A percentile compares a stretch with the other conserved stretches of the same genome.
phyloP scores from a whole-genome alignment of 2,329 filamentous ascomycete species.

The Fusarium liriodendri region DNA sequence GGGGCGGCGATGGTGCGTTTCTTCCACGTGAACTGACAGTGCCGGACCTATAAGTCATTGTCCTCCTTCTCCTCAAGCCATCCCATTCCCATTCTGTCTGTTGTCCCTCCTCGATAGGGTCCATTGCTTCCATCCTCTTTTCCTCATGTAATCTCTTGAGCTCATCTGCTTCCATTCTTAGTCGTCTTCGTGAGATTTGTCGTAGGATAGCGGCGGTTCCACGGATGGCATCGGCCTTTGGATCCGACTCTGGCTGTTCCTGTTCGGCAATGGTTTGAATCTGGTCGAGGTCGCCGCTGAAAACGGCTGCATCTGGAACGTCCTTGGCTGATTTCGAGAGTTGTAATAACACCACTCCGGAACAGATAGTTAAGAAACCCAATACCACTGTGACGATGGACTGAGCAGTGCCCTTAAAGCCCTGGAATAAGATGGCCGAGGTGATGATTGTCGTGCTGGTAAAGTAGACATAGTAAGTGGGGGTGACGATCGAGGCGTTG shows the following conservation, averaged over 20 bases:
- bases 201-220: conserved; percentile 90
- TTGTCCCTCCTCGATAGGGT: conserved; percentile 82
- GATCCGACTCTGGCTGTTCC: conserved; percentile 95
- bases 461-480: conserved; percentile 99
- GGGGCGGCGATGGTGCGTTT: conserved; percentile 42
- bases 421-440: conserved; percentile 90
- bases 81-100: conserved; percentile 84
- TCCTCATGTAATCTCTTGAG: conserved; percentile 83
- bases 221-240: conserved; percentile 95
- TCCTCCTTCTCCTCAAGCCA: conserved; percentile 80
- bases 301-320: conserved; percentile 91
- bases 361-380: conserved; percentile 93
- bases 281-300: conserved; percentile 93
- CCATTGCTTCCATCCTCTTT: conserved; percentile 75
- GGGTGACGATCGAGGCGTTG: conserved; percentile 96
- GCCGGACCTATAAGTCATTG: conserved; percentile 53
- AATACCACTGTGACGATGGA: conserved; percentile 90
- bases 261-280: conserved; percentile 95
- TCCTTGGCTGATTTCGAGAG: conserved; percentile 99
- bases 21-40: conserved; percentile 45
- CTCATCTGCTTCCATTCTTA: conserved; percentile 84
- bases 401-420: conserved; percentile 86
- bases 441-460: conserved; percentile 96
- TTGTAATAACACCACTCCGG: conserved; percentile 91
- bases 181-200: conserved; percentile 79